Conservation (phyloP, 148 eudicot genomes). For the Rhododendron griersonianum region DNA sequence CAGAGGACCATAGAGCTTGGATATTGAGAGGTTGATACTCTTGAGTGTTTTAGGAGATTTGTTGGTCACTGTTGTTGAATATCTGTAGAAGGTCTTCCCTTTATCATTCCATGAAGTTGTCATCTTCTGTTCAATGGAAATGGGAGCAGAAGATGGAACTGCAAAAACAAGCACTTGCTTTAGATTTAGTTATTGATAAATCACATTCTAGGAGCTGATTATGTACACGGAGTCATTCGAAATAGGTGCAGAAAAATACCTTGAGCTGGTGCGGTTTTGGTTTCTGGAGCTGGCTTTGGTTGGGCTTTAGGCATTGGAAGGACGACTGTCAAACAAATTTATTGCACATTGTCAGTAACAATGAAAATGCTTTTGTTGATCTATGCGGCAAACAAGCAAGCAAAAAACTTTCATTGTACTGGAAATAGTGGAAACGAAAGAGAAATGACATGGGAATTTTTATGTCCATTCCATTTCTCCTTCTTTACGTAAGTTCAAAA, state of each 20-base stretch:
- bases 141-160: slow-evolving; percentile 39
- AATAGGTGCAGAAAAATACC: slow-evolving; percentile 26
- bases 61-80: slow-evolving; percentile 70
- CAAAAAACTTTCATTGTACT: background rate
- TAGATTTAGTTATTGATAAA: background rate
- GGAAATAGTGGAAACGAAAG: background rate
- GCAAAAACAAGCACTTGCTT: slow-evolving; percentile 12
- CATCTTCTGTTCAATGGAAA: slow-evolving; percentile 54
- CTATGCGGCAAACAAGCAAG: background rate
- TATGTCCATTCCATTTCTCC: background rate
- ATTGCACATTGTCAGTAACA: background rate
- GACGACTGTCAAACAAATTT: slow-evolving; percentile 28
- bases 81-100: slow-evolving; percentile 81
- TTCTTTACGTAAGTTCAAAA: background rate
- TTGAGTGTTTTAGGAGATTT: slow-evolving; percentile 62
- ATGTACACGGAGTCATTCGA: background rate
- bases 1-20: slow-evolving; percentile 77
- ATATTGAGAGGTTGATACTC: slow-evolving; percentile 52
- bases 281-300: slow-evolving; percentile 35
- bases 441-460: background rate
- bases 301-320: slow-evolving; percentile 39
- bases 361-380: background rate
- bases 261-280: slow-evolving; percentile 36
- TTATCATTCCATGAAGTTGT: slow-evolving; percentile 59
- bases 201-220: background rate